phyloP scores from a whole-genome alignment of 2,329 filamentous ascomycete species.

The Microcyclospora tardicrescens region DNA sequence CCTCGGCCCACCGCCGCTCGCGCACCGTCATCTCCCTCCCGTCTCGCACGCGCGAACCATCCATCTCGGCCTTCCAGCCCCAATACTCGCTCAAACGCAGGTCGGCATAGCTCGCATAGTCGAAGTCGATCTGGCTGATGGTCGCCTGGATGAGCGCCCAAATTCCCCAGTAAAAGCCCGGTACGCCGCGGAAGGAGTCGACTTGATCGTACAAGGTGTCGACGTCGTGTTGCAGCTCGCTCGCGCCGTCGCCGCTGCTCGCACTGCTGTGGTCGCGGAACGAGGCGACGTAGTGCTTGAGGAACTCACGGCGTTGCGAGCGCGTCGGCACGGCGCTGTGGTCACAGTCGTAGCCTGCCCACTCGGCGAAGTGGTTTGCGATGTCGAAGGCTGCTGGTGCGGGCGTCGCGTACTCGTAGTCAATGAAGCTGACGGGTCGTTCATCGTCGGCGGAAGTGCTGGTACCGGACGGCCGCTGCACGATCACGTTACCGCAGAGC shows the following conservation, averaged over 20 bases:
- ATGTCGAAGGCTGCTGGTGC: conserved; percentile 93
- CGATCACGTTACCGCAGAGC: conserved; percentile 90
- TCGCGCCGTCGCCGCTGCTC: not conserved
- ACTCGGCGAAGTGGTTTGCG: conserved; percentile 96
- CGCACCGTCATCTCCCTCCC: conserved; percentile 55
- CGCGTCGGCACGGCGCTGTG: conserved; percentile 69
- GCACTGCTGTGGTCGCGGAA: conserved; percentile 40
- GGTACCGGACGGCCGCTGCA: conserved; percentile 36
- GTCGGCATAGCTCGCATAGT: conserved; percentile 88
- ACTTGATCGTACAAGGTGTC: conserved; percentile 65
- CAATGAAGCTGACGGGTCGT: conserved; percentile 64
- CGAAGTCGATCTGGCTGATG: conserved; percentile 92
- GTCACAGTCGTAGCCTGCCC: conserved; percentile 94
- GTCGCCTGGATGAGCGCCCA: conserved; percentile 92
- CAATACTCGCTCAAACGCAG: conserved; percentile 79
- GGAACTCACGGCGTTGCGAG: conserved; percentile 64
- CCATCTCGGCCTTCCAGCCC: conserved; percentile 68
- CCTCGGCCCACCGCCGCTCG: conserved; percentile 67
- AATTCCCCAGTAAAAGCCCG: conserved; percentile 83
- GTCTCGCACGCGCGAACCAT: conserved; percentile 45
- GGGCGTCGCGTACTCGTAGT: conserved; percentile 95
- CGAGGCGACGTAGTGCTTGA: conserved; percentile 66
- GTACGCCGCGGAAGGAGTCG: conserved; percentile 74
- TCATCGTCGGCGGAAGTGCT: conserved; percentile 15
- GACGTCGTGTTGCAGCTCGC: conserved; percentile 46